Base-by-base conservation (phyloP, 768 basidiomycete species). In the Leccinum aurantiacum region DNA sequence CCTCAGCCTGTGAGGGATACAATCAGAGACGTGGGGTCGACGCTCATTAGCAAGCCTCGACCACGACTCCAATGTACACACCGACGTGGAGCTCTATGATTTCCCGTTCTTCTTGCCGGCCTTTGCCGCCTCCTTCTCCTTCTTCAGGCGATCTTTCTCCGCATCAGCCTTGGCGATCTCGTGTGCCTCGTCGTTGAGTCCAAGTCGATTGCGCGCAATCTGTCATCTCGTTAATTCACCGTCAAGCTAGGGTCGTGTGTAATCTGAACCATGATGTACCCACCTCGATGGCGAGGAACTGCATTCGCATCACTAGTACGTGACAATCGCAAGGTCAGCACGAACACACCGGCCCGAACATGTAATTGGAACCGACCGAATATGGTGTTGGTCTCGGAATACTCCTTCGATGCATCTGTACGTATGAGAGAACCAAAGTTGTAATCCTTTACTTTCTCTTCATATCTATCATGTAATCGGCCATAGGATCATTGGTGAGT, bases 361-460 rank as follows among this genome's bases (percentile, higher is more conserved):
- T 14, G 14, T 4, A 50, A 37, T 15, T 22, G 17, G 58, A 55
- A 27, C 71, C 83, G 19, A 91, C 95, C 95, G 69, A 99, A 95
- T 63, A 98, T 96, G 6, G 94, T 91, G 77, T 98, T 99, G 33
- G 80, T 83, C 79, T 98, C 90, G 11, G 84, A 86, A 74, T 98
- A 99, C 71, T 95, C 93, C 58, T 84, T 80, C 52, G 77, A 79
- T 38, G 89, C 82, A 68, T 97, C 84, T 51, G 84, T 88, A 54
- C 97, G 85, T 63, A 99, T 89, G 65, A 99, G 79, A 2, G 93
- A 98, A 19, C 97, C 97, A 76, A 98, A 98, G 81, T 98, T 98
- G 77, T 90, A 93, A 65, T 98, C 94, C 69, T 90, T 89, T 56
- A 98, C 79, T 69, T 89, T 91, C 60, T 90, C 87, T 77, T 96